Conservation (phyloP, 2,329 filamentous ascomycete species). For the Alternaria arborescens region DNA sequence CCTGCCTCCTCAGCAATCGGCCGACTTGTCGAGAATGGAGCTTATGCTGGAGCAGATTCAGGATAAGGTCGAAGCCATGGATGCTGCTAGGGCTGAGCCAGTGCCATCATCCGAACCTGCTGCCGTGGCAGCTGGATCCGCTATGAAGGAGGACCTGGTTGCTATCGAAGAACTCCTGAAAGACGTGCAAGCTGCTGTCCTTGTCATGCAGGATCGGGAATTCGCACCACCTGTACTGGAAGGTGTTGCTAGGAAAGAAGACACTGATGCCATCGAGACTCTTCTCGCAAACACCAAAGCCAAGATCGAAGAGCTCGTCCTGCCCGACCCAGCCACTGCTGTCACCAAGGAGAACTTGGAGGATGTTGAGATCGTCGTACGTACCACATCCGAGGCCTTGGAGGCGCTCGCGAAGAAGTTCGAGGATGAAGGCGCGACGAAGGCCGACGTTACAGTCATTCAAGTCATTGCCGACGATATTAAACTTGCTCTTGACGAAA, state of each 20-base stretch:
- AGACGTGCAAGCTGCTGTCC: conserved; percentile 68
- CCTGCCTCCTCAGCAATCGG: background rate
- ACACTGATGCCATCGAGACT: conserved; percentile 89
- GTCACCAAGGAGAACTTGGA: conserved; percentile 70
- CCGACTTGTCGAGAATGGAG: conserved; percentile 85
- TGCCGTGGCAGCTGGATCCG: conserved; percentile 48
- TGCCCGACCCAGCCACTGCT: conserved; percentile 71
- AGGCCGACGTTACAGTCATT: conserved; percentile 79
- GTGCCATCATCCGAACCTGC: conserved; percentile 47
- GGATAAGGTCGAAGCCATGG: conserved; percentile 83
- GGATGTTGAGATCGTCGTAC: conserved; percentile 71
- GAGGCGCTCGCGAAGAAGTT: conserved; percentile 71
- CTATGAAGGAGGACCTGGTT: conserved; percentile 62
- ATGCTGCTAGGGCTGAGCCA: conserved; percentile 60
- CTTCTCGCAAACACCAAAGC: conserved; percentile 89
- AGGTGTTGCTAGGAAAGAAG: conserved; percentile 75
- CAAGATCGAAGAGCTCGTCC: conserved; percentile 79
- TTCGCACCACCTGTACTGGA: conserved; percentile 44
- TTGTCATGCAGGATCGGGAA: conserved; percentile 42
- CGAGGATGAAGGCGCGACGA: conserved; percentile 73
- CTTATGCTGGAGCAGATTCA: conserved; percentile 81
- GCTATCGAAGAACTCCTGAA: conserved; percentile 57
- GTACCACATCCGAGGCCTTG: conserved; percentile 78
- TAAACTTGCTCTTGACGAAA: conserved; percentile 76
- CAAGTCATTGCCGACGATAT: conserved; percentile 83